phyloP scores from a whole-genome alignment of 2,329 filamentous ascomycete species.

The Aspergillus pseudonomiae region DNA sequence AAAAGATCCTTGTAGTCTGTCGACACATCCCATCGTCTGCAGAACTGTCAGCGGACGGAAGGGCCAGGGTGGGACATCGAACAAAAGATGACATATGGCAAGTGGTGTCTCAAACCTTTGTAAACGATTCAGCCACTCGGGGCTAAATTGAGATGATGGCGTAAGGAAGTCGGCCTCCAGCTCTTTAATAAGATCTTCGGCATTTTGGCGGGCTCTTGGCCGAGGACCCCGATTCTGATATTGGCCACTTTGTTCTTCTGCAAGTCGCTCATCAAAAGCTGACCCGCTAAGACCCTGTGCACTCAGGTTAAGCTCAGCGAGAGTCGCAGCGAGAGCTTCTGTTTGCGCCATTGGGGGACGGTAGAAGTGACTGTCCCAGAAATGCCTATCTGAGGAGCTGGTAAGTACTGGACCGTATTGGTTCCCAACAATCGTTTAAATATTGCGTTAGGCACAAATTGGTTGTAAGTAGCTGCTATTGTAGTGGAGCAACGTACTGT shows the following conservation, averaged over 20 bases:
- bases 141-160: slow-evolving; percentile 77
- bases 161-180: slow-evolving; percentile 78
- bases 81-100: slow-evolving; percentile 5
- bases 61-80: not conserved
- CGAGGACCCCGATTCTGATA: slow-evolving; percentile 43
- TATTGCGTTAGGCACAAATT: not conserved
- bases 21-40: slow-evolving; percentile 75
- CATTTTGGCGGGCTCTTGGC: slow-evolving; percentile 49
- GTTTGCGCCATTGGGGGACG: slow-evolving; percentile 14
- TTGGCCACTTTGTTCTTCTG: slow-evolving; percentile 32
- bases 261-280: slow-evolving; percentile 33
- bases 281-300: slow-evolving; percentile 26
- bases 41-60: slow-evolving; percentile 11
- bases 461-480: not conserved
- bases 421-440: too few relatives aligned
- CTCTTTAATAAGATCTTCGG: slow-evolving; percentile 66
- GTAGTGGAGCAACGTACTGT: not conserved
- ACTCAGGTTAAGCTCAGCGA: slow-evolving; percentile 33
- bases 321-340: slow-evolving; percentile 29
- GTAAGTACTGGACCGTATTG: not conserved
- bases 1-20: slow-evolving; percentile 83
- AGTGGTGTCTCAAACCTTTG: slow-evolving; percentile 65
- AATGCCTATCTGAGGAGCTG: not conserved
- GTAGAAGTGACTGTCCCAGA: not conserved
- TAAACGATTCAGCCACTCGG: slow-evolving; percentile 82